These are phyloP conservation scores for Sclerospora graminicola DNA, from an alignment of 352 stramenopile genomes.

Conservation along the genomic window DNA sequence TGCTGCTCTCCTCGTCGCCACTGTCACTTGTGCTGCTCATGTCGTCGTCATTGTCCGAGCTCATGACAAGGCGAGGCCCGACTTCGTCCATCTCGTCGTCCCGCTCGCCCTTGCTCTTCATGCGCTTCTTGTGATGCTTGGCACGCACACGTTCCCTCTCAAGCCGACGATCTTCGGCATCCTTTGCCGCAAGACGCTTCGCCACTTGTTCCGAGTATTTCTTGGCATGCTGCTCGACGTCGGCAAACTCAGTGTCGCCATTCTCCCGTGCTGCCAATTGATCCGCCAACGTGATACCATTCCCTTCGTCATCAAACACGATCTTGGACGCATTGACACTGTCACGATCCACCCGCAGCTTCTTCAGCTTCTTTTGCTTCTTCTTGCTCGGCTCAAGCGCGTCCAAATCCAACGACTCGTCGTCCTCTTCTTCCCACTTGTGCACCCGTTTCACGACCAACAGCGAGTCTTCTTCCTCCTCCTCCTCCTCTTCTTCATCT, in stretches of 20 bases:
- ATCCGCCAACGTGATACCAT: conserved; percentile 55
- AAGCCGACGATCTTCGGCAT: conserved; percentile 61
- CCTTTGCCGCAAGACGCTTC: conserved; percentile 62
- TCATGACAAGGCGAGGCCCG: conserved; percentile 29
- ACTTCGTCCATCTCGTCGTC: conserved; percentile 29
- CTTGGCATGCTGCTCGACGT: conserved; percentile 59
- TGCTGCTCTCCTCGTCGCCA: conserved; percentile 21
- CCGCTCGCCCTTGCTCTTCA: conserved; percentile 73
- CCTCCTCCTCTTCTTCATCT: conserved; percentile 39
- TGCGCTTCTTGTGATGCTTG: conserved; percentile 85
- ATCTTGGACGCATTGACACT: conserved; percentile 71
- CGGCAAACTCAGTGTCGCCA: conserved; percentile 36
- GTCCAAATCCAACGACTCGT: conserved; percentile 50
- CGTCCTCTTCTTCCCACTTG: conserved; percentile 61
- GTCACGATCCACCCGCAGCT: conserved; percentile 71
- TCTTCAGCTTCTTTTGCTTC: conserved; percentile 88
- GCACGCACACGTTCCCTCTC: conserved; percentile 84
- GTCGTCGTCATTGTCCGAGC: conserved; percentile 25
- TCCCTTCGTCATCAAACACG: conserved; percentile 93
- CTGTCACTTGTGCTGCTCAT: conserved; percentile 9
- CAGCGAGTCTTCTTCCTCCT: conserved; percentile 85
- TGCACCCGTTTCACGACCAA: conserved; percentile 90
- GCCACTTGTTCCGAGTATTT: conserved; percentile 55
- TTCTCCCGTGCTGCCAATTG: conserved; percentile 37
- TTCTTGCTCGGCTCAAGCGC: conserved; percentile 40